phyloP scores from a whole-genome alignment of 1,139 yeast genomes.

The Hemisphaericaspora xylofermentans region DNA sequence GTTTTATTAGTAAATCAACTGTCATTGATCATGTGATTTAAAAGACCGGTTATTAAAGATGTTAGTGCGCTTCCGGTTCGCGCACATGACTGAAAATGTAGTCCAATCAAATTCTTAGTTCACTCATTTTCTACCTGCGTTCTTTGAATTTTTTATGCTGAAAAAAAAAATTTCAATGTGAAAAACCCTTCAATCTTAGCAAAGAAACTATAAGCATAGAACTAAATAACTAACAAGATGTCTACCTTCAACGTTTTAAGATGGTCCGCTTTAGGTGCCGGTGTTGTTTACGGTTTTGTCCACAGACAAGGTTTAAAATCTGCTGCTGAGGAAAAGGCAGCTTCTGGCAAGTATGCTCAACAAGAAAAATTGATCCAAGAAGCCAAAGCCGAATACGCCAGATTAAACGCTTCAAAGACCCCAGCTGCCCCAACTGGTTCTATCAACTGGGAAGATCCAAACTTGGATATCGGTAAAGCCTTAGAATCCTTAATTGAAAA shows the following conservation, averaged over 20 bases:
- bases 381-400: constrained; percentile 87
- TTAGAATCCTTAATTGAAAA: constrained; percentile 45
- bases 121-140: background rate
- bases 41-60: too few relatives aligned
- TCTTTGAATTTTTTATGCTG: background rate
- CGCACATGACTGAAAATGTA: constrained; percentile 4
- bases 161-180: constrained; percentile 2
- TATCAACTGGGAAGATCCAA: constrained; percentile 84
- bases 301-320: constrained; percentile 73
- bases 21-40: too few relatives aligned
- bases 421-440: constrained; percentile 32
- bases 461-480: constrained; percentile 71
- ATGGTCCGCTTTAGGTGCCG: constrained; percentile 90
- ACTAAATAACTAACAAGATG: too few relatives aligned
- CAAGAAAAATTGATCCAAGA: constrained; percentile 77
- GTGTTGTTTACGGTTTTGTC: constrained; percentile 84
- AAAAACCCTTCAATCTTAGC: constrained; percentile 2
- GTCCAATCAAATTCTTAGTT: constrained; percentile 8
- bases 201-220: too few relatives aligned
- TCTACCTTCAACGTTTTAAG: constrained; percentile 68
- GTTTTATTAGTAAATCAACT: too few relatives aligned
- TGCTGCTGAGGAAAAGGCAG: constrained; percentile 57
- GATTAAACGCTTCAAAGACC: constrained; percentile 53
- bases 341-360: constrained; percentile 57
- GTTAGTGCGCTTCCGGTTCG: too few relatives aligned